Percentiles rank a stretch among this genome's conserved stretches.
phyloP scores from a whole-genome alignment of 192 early-diverging fungal genomes.

The Coemansia sp. region DNA sequence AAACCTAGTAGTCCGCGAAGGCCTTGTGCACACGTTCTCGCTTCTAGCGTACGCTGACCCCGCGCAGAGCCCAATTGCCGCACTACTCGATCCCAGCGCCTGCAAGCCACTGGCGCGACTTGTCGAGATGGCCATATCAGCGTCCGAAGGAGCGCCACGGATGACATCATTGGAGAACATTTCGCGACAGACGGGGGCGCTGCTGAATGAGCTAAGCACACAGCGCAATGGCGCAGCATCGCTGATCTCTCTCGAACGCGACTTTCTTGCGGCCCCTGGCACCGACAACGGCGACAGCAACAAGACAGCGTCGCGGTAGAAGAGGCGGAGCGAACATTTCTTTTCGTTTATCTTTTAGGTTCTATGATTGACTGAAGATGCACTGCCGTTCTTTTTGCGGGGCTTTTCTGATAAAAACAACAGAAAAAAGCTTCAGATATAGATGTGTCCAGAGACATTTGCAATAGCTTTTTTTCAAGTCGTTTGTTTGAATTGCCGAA shows the following conservation, averaged over 20 bases:
- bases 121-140: constrained; percentile 72
- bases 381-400: too few species aligned
- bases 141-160: constrained; percentile 60
- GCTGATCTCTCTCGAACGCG: constrained; percentile 47
- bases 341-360: too few species aligned
- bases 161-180: constrained; percentile 63
- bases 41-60: constrained; percentile 73
- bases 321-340: too few species aligned
- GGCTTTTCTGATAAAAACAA: too few species aligned
- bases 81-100: constrained; percentile 57
- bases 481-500: too few species aligned
- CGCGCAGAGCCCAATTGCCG: constrained; percentile 51
- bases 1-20: constrained; percentile 47
- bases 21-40: constrained; percentile 67
- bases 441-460: too few species aligned
- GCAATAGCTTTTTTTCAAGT: too few species aligned
- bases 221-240: constrained; percentile 46
- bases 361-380: too few species aligned
- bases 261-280: constrained; percentile 23
- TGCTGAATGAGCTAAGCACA: constrained; percentile 46
- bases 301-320: neutral
- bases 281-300: neutral
- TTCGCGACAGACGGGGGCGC: constrained; percentile 33
- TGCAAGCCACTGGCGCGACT: constrained; percentile 65
- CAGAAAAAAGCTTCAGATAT: too few species aligned